phyloP scores from a whole-genome alignment of 768 basidiomycete species.

The Phlebiopsis flavidoalba region DNA sequence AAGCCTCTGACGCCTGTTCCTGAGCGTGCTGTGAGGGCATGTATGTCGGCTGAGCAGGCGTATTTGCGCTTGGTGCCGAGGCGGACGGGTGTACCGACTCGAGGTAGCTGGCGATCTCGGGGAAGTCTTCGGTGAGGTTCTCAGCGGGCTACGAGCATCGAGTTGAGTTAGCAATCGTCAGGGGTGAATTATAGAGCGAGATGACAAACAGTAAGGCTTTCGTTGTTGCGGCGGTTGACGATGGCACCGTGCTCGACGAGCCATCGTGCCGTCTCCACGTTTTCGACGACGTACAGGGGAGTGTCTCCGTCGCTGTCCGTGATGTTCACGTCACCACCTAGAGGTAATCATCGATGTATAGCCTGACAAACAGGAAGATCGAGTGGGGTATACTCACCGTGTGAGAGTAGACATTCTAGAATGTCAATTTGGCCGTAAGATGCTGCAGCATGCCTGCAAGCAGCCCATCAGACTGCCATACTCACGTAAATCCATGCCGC shows the following conservation, averaged over 20 bases:
- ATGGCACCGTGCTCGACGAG: constrained; percentile 76
- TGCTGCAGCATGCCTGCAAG: constrained; percentile 81
- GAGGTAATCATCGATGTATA: background rate
- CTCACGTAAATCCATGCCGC: background rate
- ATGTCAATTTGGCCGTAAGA: constrained; percentile 81
- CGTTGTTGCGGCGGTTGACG: constrained; percentile 55
- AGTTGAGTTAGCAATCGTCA: background rate
- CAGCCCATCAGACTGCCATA: background rate
- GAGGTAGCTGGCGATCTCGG: constrained; percentile 59
- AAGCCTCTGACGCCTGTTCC: constrained; percentile 64
- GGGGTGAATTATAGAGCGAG: background rate
- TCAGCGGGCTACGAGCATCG: constrained; percentile 62
- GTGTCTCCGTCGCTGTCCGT: constrained; percentile 88
- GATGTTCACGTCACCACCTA: constrained; percentile 85
- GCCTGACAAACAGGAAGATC: background rate
- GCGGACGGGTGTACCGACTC: constrained; percentile 27
- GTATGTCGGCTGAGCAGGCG: constrained; percentile 17
- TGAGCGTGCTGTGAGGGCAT: constrained; percentile 62
- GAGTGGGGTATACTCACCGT: constrained; percentile 35
- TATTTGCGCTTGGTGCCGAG: constrained; percentile 14
- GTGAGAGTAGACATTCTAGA: constrained; percentile 71
- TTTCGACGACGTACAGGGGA: constrained; percentile 87
- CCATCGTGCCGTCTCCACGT: constrained; percentile 68
- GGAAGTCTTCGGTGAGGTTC: constrained; percentile 67
- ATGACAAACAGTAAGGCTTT: constrained; percentile 66